Percentiles rank a stretch among this genome's conserved stretches.
Conservation (phyloP, 441 rosid species). For the Populus hybrid region DNA sequence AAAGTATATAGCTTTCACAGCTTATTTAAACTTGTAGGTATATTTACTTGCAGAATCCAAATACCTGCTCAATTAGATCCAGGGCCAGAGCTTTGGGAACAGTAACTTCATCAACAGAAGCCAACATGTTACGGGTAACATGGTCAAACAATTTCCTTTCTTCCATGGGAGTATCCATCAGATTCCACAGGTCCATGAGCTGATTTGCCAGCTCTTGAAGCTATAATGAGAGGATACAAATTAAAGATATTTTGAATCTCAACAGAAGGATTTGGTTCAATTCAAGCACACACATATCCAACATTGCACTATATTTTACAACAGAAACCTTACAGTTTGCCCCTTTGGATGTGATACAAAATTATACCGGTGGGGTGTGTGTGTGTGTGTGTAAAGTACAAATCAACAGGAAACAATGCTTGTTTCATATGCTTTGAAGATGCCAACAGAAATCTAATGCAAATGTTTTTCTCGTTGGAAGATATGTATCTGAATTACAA, state of each 20-base stretch:
- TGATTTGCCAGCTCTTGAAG: slow-evolving; percentile 91
- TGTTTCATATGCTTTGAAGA: not conserved
- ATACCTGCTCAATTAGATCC: slow-evolving; percentile 91
- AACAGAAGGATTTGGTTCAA: not conserved
- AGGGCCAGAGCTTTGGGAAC: slow-evolving; percentile 80
- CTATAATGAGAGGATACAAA: slow-evolving; percentile 34
- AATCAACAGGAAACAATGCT: not conserved
- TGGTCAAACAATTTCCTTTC: slow-evolving; percentile 79
- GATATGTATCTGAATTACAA: not conserved
- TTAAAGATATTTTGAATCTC: slow-evolving; percentile 11
- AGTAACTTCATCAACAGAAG: slow-evolving; percentile 88
- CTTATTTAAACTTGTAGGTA: not conserved
- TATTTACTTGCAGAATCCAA: not conserved
- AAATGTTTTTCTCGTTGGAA: not conserved
- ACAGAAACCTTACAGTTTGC: not conserved
- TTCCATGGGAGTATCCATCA: slow-evolving; percentile 93
- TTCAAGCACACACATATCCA: not conserved
- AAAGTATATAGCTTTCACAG: too few species aligned
- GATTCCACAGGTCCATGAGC: slow-evolving; percentile 89
- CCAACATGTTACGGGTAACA: slow-evolving; percentile 80
- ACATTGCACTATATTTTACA: not conserved
- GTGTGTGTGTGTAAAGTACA: too few species aligned
- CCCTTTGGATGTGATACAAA: not conserved
- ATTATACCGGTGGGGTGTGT: not conserved
- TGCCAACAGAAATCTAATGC: not conserved